These are phyloP conservation scores for Capronia coronata DNA, from an alignment of 2,329 filamentous ascomycete genomes.

Conservation along the genomic window DNA sequence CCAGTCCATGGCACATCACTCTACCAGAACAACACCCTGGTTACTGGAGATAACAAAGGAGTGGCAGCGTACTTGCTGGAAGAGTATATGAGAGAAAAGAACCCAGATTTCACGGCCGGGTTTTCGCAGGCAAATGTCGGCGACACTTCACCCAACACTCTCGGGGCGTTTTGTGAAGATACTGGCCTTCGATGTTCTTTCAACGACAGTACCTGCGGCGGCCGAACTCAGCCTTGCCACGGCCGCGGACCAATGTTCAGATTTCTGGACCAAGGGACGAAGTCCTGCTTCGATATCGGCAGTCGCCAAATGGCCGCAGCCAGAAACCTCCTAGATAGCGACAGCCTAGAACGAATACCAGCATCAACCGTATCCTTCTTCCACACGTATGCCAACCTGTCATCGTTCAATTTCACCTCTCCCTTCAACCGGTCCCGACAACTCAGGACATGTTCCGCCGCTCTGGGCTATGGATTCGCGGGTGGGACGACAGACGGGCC, in stretches of 20 bases:
- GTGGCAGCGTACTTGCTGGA: slow-evolving; percentile 84
- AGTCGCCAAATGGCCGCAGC: slow-evolving; percentile 42
- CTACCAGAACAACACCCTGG: slow-evolving; percentile 82
- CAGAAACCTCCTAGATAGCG: slow-evolving; percentile 50
- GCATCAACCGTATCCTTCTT: slow-evolving; percentile 69
- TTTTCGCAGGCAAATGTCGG: slow-evolving; percentile 90
- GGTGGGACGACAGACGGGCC: slow-evolving; percentile 89
- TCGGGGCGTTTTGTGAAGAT: slow-evolving; percentile 85
- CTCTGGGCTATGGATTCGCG: slow-evolving; percentile 85
- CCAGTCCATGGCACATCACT: slow-evolving; percentile 87
- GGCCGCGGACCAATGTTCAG: slow-evolving; percentile 43
- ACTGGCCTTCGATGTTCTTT: slow-evolving; percentile 50
- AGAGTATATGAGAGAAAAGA: slow-evolving; percentile 34
- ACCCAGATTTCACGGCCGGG: slow-evolving; percentile 67
- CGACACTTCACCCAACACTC: slow-evolving; percentile 81
- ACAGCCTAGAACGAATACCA: slow-evolving; percentile 44
- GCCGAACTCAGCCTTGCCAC: slow-evolving; percentile 40
- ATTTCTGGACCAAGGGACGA: slow-evolving; percentile 41
- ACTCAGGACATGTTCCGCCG: slow-evolving; percentile 71
- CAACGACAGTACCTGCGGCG: slow-evolving; percentile 72
- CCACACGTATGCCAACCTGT: slow-evolving; percentile 80
- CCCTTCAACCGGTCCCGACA: slow-evolving; percentile 58
- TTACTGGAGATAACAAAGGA: slow-evolving; percentile 94
- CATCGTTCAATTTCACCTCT: slow-evolving; percentile 64
- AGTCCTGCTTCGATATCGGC: slow-evolving; percentile 47